A percentile compares a stretch with the other conserved stretches of the same genome.
phyloP scores from a whole-genome alignment of 495 filamentous ascomycete genomes.

The Cairneyella variabilis region DNA sequence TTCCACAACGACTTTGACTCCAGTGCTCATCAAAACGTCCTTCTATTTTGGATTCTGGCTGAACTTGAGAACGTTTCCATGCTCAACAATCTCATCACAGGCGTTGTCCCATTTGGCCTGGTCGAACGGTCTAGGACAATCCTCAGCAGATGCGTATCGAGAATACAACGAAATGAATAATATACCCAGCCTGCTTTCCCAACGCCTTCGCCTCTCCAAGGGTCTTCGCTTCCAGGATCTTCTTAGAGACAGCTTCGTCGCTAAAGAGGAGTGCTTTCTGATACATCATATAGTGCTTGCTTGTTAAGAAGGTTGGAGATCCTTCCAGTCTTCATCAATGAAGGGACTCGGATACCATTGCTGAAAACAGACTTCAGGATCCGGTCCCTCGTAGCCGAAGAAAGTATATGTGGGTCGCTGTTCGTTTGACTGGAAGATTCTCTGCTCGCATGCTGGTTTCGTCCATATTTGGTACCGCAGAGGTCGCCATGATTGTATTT shows the following conservation, averaged over 20 bases:
- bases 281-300: slow-evolving; percentile 35
- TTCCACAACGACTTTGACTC: slow-evolving; percentile 56
- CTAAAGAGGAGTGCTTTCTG: slow-evolving; percentile 28
- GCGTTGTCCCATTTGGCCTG: slow-evolving; percentile 1
- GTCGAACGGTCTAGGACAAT: slow-evolving; percentile 1
- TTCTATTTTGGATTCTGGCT: slow-evolving; percentile 28
- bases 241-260: slow-evolving; percentile 18
- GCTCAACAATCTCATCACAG: slow-evolving; percentile 1
- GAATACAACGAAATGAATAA: not conserved
- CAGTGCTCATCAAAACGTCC: slow-evolving; percentile 50
- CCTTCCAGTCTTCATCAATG: not conserved
- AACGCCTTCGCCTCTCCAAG: slow-evolving; percentile 27
- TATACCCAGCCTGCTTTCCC: slow-evolving; percentile 14
- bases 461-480: slow-evolving; percentile 7
- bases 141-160: not conserved
- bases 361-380: slow-evolving; percentile 10
- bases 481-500: not conserved
- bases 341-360: slow-evolving; percentile 10
- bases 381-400: slow-evolving; percentile 7
- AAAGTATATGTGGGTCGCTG: slow-evolving; percentile 11
- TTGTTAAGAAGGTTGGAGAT: slow-evolving; percentile 18
- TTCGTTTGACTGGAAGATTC: slow-evolving; percentile 5
- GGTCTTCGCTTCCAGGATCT: slow-evolving; percentile 19
- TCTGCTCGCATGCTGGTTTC: not conserved
- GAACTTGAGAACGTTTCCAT: slow-evolving; percentile 8